Evolutionary conservation across 306 rosid species (phyloP).

Genomic region (Prunus dulcis): DNA sequence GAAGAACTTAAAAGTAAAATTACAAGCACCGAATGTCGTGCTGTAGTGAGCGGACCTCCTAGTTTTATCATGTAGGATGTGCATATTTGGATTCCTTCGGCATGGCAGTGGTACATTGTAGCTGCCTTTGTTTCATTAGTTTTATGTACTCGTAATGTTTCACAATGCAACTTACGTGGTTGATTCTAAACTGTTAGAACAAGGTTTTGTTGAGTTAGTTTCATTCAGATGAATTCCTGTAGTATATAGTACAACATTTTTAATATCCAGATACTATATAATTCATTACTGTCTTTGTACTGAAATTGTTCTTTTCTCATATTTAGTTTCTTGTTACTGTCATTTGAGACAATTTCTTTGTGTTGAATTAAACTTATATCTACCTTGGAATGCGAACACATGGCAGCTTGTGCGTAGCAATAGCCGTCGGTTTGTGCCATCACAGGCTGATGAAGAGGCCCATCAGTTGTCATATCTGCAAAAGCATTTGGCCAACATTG

Average conservation of each 20-base stretch:
- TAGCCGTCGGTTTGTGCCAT: conserved; percentile 77
- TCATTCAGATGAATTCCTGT: neutral
- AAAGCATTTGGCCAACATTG: conserved; percentile 76
- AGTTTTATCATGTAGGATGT: neutral
- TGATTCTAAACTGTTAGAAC: neutral
- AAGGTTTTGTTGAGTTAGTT: neutral
- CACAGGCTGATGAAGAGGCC: conserved; percentile 90
- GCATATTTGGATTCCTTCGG: neutral
- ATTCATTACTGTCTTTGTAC: neutral
- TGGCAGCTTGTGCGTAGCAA: conserved; percentile 97
- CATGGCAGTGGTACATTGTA: neutral
- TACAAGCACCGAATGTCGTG: neutral
- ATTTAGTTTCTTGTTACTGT: conserved; percentile 9
- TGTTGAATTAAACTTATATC: conserved; percentile 9
- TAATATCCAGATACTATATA: neutral
- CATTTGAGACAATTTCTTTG: conserved; percentile 17
- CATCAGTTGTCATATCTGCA: conserved; percentile 86
- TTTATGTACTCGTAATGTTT: neutral
- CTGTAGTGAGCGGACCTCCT: neutral
- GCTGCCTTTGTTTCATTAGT: neutral
- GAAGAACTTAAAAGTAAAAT: neutral
- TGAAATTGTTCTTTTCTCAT: neutral
- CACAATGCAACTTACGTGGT: neutral
- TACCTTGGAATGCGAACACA: conserved; percentile 18
- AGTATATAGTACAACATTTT: neutral